Percentiles rank a stretch among this genome's conserved stretches.
Evolutionary conservation across 1,284 basidiomycete genomes (phyloP).

Genomic region (Heterobasidion irregulare): DNA sequence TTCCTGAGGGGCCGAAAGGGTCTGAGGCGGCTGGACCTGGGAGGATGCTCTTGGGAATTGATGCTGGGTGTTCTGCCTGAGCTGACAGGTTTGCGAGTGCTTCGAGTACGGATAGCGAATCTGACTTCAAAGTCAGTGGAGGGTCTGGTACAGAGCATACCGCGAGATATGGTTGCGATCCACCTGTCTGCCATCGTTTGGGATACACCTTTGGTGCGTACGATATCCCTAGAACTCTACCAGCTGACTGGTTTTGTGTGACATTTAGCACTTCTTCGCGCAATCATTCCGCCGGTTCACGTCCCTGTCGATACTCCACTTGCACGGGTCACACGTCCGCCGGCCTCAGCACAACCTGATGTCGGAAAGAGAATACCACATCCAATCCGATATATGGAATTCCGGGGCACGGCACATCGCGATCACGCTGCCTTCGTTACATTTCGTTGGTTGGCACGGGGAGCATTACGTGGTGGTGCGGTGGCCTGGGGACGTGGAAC

Average conservation of each 20-base stretch:
- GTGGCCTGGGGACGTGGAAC: constrained; percentile 29
- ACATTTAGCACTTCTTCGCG: constrained; percentile 41
- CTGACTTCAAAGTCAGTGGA: constrained; percentile 29
- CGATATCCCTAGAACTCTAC: background rate
- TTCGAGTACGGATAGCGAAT: constrained; percentile 47
- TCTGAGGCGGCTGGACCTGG: constrained; percentile 48
- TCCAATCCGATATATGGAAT: constrained; percentile 50
- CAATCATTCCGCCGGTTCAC: constrained; percentile 35
- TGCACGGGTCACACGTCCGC: constrained; percentile 35
- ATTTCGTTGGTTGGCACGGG: constrained; percentile 63
- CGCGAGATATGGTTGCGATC: constrained; percentile 42
- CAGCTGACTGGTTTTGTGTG: background rate
- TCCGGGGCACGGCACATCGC: constrained; percentile 42
- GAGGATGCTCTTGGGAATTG: constrained; percentile 55
- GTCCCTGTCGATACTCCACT: constrained; percentile 48
- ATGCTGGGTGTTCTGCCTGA: constrained; percentile 36
- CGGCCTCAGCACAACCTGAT: constrained; percentile 49
- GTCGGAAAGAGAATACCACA: constrained; percentile 47
- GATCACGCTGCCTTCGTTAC: constrained; percentile 36
- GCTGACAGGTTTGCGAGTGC: constrained; percentile 38
- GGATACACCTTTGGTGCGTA: constrained; percentile 37
- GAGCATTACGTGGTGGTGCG: constrained; percentile 59
- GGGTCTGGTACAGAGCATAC: constrained; percentile 35
- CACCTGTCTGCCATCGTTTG: constrained; percentile 41
- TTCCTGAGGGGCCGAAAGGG: constrained; percentile 40